Evolutionary conservation across 2,329 filamentous ascomycete species (phyloP), one percentile per base, ranked within the genome.

Genomic region (Teratosphaeria pseudoeucalypti): DNA sequence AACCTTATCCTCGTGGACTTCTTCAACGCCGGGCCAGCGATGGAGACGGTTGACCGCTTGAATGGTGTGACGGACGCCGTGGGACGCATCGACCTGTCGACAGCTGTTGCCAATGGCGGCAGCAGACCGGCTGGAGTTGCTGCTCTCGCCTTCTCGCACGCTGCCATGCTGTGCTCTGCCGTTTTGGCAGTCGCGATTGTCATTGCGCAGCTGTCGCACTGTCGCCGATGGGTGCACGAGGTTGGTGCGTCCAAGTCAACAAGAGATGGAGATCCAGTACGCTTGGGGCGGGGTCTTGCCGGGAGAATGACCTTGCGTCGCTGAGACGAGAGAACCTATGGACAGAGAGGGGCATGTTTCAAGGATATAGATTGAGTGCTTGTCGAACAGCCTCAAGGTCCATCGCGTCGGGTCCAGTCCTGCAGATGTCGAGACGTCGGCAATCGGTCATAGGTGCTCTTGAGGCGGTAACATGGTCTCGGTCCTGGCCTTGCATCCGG

Each of bases 1-100:
- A 85, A 80, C 27, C 92, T 90, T 66, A 80, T 90, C 23, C 79
- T 94, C 10, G 88, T 92, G 1, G 89, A 95, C 73, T 92, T 90
- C 72, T 91, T 86, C 72, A 86, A 89, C 71, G 79, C 85, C 61
- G 89, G 86, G 0, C 84, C 86, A 0, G 82, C 87, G 34, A 83
- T 94, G 58, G 77, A 79, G 6, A 85, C 85, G 0, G 85, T 88
- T 2, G 89, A 94, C 73, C 73, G 67, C 54, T 72, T 90, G 68
- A 92, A 92, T 71, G 75, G 76, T 4, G 76, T 83, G n/a, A 73
- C 70, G 6, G 67, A 71, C 32, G 68, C 77, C 0, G 73, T 77
- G 6, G 80, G 79, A 11, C 73, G 80, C 43, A 73, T 65, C 56
- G 65, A 61, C 14, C 64, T 73, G 4, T 55, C 56, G 53, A 54